These are phyloP conservation scores for Eucalyptus curtisii DNA, from an alignment of 345 rosid species.

Conservation along the genomic window DNA sequence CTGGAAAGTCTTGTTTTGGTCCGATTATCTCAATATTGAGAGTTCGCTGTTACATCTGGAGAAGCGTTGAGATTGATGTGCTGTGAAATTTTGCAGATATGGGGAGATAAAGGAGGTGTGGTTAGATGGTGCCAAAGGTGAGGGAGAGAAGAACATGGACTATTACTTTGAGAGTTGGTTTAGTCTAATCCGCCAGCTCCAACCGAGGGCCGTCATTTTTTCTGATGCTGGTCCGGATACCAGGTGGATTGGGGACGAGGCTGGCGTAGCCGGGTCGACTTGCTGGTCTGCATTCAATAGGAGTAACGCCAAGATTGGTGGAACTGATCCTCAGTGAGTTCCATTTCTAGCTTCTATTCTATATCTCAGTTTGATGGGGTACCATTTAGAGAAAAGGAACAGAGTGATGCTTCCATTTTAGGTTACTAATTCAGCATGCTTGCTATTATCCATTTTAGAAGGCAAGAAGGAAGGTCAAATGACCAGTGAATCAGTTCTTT, in stretches of 20 bases:
- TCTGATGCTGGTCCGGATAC: slow-evolving; percentile 82
- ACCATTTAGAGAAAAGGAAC: not conserved
- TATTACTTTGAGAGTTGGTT: slow-evolving; percentile 76
- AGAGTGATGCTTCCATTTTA: not conserved
- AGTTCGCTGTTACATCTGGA: not conserved
- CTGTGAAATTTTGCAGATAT: slow-evolving; percentile 24
- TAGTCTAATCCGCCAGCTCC: slow-evolving; percentile 65
- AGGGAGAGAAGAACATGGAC: slow-evolving; percentile 67
- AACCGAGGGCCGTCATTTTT: slow-evolving; percentile 65
- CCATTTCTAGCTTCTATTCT: not conserved
- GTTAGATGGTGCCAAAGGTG: slow-evolving; percentile 84
- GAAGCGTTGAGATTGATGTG: not conserved
- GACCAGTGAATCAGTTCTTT: not conserved
- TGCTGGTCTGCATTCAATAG: slow-evolving; percentile 85
- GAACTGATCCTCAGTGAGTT: slow-evolving; percentile 49
- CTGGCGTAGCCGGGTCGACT: slow-evolving; percentile 50
- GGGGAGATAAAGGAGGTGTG: slow-evolving; percentile 76
- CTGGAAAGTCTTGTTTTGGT: not conserved
- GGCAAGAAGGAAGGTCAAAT: not conserved
- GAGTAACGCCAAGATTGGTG: slow-evolving; percentile 48
- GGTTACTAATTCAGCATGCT: not conserved
- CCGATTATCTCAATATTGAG: not conserved
- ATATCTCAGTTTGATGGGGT: not conserved
- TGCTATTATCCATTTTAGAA: not conserved
- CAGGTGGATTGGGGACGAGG: slow-evolving; percentile 83